A percentile compares a stretch with the other conserved stretches of the same genome.
phyloP scores from a whole-genome alignment of 495 filamentous ascomycete species.

The Saxophila tyrrhenica region DNA sequence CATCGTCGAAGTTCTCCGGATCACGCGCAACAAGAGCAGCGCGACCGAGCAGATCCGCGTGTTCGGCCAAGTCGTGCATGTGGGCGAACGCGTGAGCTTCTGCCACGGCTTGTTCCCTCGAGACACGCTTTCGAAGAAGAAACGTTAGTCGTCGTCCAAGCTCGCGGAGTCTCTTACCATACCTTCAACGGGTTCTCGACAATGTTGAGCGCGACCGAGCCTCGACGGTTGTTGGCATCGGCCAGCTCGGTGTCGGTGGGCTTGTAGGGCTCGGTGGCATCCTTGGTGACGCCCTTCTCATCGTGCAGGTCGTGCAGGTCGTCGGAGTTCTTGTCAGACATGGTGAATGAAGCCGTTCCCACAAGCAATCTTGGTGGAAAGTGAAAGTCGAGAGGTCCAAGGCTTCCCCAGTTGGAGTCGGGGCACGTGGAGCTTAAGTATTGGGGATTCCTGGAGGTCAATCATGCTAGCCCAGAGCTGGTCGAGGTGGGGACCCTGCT shows the following conservation, averaged over 20 bases:
- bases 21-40: slow-evolving; percentile 53
- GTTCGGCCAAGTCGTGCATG: slow-evolving; percentile 30
- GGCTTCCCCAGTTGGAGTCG: not conserved
- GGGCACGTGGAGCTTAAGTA: not conserved
- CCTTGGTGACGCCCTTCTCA: not conserved
- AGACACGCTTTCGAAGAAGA: slow-evolving; percentile 22
- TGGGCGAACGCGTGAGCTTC: slow-evolving; percentile 35
- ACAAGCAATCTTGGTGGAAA: not conserved
- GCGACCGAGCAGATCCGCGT: slow-evolving; percentile 33
- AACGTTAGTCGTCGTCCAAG: not conserved
- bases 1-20: slow-evolving; percentile 41
- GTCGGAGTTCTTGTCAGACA: slow-evolving; percentile 1
- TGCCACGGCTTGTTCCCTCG: slow-evolving; percentile 25
- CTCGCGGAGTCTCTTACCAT: slow-evolving; percentile 7
- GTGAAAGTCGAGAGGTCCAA: no score
- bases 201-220: slow-evolving; percentile 31
- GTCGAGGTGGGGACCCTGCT: no score
- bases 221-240: slow-evolving; percentile 6
- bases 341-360: not conserved
- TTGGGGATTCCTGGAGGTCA: not conserved
- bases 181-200: slow-evolving; percentile 37
- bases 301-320: not conserved
- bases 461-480: not conserved
- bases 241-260: not conserved
- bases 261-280: not conserved